Evolutionary conservation across 371 early-diverging fungal genomes (phyloP).

Genomic region (Conidiobolus incongruus): DNA sequence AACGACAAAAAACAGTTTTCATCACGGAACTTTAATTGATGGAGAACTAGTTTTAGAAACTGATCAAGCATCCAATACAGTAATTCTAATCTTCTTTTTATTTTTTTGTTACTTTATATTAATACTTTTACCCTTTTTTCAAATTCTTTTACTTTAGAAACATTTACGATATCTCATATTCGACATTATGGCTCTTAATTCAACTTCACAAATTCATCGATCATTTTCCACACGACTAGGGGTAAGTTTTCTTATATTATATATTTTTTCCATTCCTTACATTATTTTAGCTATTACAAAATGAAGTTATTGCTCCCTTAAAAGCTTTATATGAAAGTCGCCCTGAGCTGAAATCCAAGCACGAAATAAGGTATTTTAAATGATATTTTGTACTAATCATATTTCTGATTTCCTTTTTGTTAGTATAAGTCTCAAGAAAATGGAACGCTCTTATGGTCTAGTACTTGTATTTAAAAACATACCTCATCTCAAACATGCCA

Average conservation of each 20-base stretch:
- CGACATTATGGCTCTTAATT: conserved; percentile 35
- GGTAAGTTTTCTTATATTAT: conserved; percentile 12
- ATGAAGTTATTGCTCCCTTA: conserved; percentile 33
- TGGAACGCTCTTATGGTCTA: conserved; percentile 28
- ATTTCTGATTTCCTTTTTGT: not conserved
- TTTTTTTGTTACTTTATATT: not conserved
- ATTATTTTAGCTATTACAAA: conserved; percentile 18
- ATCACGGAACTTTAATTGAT: conserved; percentile 45
- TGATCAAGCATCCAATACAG: conserved; percentile 15
- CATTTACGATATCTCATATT: conserved; percentile 30
- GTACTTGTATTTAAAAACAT: conserved; percentile 28
- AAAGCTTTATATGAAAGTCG: conserved; percentile 7
- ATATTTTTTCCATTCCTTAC: not conserved
- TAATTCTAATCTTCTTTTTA: conserved; percentile 5
- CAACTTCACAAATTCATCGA: conserved; percentile 17
- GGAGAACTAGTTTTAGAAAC: conserved; percentile 43
- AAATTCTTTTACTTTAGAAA: conserved; percentile 11
- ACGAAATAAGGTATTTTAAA: conserved; percentile 29
- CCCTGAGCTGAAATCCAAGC: conserved; percentile 11
- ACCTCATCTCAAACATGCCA: conserved; percentile 36
- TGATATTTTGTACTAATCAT: conserved; percentile 9
- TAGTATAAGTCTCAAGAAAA: conserved; percentile 24
- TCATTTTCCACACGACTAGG: conserved; percentile 35
- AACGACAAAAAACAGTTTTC: conserved; percentile 17
- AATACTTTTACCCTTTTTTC: not conserved